These are phyloP conservation scores for Laburnicola sp. DNA, from an alignment of 2,329 filamentous ascomycete species.

Conservation along the genomic window DNA sequence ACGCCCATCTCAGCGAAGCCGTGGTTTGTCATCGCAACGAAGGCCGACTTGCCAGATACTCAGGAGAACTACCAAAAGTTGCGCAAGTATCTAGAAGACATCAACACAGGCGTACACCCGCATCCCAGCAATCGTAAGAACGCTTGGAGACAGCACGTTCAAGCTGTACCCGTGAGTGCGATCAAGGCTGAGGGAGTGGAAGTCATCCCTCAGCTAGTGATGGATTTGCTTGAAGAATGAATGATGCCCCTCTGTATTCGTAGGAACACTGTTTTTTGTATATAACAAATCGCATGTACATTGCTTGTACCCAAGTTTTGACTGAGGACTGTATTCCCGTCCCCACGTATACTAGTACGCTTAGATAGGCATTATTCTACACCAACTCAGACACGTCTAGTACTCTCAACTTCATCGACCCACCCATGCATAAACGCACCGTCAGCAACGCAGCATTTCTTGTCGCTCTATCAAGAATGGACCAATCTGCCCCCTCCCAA, in stretches of 20 bases:
- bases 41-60: slow-evolving; percentile 80
- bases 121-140: slow-evolving; percentile 73
- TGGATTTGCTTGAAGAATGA: slow-evolving; percentile 61
- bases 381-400: no score
- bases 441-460: no score
- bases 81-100: slow-evolving; percentile 68
- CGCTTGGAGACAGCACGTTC: slow-evolving; percentile 61
- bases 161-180: slow-evolving; percentile 83
- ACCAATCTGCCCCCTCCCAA: no score
- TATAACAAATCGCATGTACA: background rate
- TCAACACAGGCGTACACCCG: slow-evolving; percentile 63
- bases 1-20: slow-evolving; percentile 89
- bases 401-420: no score
- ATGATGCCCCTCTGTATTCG: slow-evolving; percentile 16
- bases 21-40: slow-evolving; percentile 95
- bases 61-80: slow-evolving; percentile 74
- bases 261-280: no score
- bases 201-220: slow-evolving; percentile 70
- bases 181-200: slow-evolving; percentile 84
- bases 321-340: no score
- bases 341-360: no score
- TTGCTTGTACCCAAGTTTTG: background rate
- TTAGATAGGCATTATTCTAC: no score
- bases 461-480: no score
- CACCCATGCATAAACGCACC: no score